Percentiles rank a stretch among this genome's conserved stretches.
Evolutionary conservation across 352 stramenopile species (phyloP).

Genomic region (Globisporangium viniferum): DNA sequence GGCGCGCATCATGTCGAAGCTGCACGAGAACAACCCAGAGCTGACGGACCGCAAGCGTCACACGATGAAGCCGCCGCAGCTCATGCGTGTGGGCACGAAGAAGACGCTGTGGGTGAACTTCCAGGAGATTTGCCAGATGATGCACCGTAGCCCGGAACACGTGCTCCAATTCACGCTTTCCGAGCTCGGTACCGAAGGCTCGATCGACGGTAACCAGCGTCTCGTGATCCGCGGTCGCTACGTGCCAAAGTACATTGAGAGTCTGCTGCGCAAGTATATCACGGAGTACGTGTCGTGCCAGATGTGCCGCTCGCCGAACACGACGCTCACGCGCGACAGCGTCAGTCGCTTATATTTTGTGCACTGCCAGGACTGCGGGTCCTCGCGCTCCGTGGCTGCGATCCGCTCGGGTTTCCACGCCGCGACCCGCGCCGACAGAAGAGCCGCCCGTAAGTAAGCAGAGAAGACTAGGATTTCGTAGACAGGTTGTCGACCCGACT

Average conservation of each 20-base stretch:
- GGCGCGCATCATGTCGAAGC: slow-evolving; percentile 91
- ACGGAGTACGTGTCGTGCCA: slow-evolving; percentile 99
- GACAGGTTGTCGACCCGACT: slow-evolving; percentile 2
- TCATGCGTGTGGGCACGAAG: slow-evolving; percentile 93
- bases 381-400: slow-evolving; percentile 93
- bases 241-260: slow-evolving; percentile 99
- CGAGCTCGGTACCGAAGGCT: slow-evolving; percentile 99
- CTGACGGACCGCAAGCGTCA: slow-evolving; percentile 94
- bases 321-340: slow-evolving; percentile 95
- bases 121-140: slow-evolving; percentile 98
- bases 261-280: slow-evolving; percentile 99
- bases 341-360: slow-evolving; percentile 98
- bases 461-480: slow-evolving; percentile 11
- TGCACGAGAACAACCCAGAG: slow-evolving; percentile 96
- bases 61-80: slow-evolving; percentile 88
- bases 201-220: slow-evolving; percentile 98
- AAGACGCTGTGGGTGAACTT: slow-evolving; percentile 99
- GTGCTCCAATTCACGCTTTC: slow-evolving; percentile 99
- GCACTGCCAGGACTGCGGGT: slow-evolving; percentile 97
- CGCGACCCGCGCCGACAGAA: slow-evolving; percentile 80
- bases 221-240: slow-evolving; percentile 98
- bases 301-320: slow-evolving; percentile 99
- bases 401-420: slow-evolving; percentile 99
- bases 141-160: slow-evolving; percentile 98
- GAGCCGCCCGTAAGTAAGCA: slow-evolving; percentile 82